These are phyloP conservation scores for Botrytis porri DNA, from an alignment of 2,329 filamentous ascomycete species.

Conservation along the genomic window DNA sequence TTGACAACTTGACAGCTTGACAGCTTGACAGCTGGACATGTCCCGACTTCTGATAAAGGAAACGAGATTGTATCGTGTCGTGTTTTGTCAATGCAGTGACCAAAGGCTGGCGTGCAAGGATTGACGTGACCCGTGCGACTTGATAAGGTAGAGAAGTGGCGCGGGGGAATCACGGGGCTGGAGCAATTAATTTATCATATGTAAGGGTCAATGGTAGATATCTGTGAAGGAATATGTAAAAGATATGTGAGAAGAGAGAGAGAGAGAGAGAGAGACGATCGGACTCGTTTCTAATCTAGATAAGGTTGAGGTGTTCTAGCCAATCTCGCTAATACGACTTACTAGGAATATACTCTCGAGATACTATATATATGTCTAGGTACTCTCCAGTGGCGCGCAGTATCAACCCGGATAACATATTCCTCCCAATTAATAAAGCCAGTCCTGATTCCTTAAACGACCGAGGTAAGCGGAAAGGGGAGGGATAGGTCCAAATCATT, in stretches of 20 bases:
- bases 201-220: neutral
- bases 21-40: neutral
- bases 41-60: neutral
- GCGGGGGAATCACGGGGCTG: neutral
- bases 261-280: neutral
- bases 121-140: neutral
- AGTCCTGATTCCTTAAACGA: too few species aligned
- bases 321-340: neutral
- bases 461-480: neutral
- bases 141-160: slow-evolving; percentile 1
- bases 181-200: neutral
- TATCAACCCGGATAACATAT: neutral
- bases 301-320: neutral
- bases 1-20: neutral
- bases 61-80: neutral
- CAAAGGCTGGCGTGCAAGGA: neutral
- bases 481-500: neutral
- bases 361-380: neutral
- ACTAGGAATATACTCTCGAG: neutral
- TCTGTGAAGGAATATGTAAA: neutral
- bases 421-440: too few species aligned
- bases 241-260: neutral
- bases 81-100: slow-evolving; percentile 17
- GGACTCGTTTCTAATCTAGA: neutral
- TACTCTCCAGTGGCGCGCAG: neutral